Conservation (phyloP, 495 filamentous ascomycete genomes). For the Extremus antarcticus region DNA sequence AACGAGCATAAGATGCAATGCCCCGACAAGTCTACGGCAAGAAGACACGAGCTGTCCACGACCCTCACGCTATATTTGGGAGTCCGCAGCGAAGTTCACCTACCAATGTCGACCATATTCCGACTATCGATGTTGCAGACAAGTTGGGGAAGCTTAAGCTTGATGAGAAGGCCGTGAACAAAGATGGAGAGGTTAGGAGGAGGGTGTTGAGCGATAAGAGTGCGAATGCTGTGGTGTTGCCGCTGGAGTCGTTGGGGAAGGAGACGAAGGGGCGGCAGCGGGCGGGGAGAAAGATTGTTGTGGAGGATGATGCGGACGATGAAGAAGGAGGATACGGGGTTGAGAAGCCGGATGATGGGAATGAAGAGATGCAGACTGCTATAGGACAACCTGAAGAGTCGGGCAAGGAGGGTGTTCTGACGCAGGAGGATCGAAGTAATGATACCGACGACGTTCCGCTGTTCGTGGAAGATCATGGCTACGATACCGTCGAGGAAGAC, state of each 20-base stretch:
- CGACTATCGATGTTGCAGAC: not conserved
- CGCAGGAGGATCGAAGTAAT: not conserved
- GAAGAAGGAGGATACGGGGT: too few species aligned
- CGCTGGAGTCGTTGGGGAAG: not conserved
- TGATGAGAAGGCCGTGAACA: not conserved
- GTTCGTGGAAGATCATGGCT: not conserved
- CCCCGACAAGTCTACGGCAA: constrained; percentile 28
- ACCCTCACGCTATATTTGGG: constrained; percentile 10
- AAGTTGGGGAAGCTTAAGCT: not conserved
- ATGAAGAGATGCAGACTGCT: not conserved
- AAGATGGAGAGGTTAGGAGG: not conserved
- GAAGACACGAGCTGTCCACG: constrained; percentile 15
- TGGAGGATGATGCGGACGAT: not conserved
- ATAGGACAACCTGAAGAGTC: not conserved
- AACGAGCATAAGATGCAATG: constrained; percentile 15
- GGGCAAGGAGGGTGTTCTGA: not conserved
- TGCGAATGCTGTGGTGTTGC: constrained; percentile 1
- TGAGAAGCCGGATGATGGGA: not conserved
- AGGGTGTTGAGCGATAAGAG: constrained; percentile 5
- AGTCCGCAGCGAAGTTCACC: constrained; percentile 9
- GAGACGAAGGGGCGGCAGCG: not conserved
- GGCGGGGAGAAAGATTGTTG: not conserved
- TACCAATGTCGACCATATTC: not conserved
- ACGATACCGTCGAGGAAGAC: constrained; percentile 1
- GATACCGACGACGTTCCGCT: not conserved